A percentile compares a stretch with the other conserved stretches of the same genome.
Evolutionary conservation across 306 rosid genomes (phyloP).

Genomic region (Ormosia emarginata): DNA sequence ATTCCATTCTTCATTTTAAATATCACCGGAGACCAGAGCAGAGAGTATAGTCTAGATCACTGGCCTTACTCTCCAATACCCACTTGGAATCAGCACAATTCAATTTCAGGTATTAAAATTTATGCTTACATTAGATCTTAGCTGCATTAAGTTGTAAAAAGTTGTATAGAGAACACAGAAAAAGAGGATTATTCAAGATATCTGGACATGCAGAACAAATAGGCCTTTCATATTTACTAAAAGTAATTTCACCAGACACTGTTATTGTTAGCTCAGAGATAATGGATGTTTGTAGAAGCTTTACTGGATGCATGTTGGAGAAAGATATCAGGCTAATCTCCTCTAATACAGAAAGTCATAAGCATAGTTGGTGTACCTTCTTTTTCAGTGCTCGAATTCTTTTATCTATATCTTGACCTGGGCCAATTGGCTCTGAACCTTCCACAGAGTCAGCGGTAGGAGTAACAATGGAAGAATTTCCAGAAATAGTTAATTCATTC

Average conservation of each 20-base stretch:
- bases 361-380: conserved; percentile 48
- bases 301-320: not conserved
- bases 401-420: conserved; percentile 66
- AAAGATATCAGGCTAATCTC: not conserved
- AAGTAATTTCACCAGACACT: not conserved
- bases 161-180: not conserved
- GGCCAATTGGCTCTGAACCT: conserved; percentile 36
- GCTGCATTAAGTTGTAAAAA: not conserved
- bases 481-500: conserved; percentile 57
- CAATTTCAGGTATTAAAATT: not conserved
- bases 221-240: not conserved
- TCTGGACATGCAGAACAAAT: not conserved
- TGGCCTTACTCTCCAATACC: not conserved
- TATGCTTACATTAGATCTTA: not conserved
- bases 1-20: not conserved
- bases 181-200: not conserved
- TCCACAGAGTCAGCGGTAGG: conserved; percentile 44
- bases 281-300: not conserved
- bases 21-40: not conserved
- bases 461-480: conserved; percentile 35
- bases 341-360: not conserved
- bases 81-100: not conserved
- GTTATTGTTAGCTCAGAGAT: not conserved
- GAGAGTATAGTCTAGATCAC: not conserved
- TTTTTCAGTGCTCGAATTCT: conserved; percentile 77